phyloP scores from a whole-genome alignment of 139 green algal species.

The Tetradesmus lagerheimii region DNA sequence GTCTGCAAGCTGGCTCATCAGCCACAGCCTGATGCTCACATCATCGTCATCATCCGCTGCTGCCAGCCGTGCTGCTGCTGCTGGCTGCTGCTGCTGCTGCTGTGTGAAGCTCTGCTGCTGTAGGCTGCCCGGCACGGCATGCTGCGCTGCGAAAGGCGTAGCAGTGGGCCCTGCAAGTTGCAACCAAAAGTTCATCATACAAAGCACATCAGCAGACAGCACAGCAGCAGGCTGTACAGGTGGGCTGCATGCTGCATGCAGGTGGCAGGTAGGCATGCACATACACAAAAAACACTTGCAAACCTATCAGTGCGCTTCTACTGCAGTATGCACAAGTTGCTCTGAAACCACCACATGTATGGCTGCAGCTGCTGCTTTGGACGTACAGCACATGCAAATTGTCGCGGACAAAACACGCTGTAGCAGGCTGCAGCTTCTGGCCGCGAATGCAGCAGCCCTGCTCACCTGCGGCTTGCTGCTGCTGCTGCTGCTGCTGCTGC shows the following conservation, averaged over 20 bases:
- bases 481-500: not conserved
- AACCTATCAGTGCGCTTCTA: too few relatives aligned
- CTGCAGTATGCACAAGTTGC: not conserved
- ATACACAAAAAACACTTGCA: not conserved
- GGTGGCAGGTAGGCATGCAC: not conserved
- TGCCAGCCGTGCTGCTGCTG: too few relatives aligned
- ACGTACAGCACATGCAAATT: not conserved
- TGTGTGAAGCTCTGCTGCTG: slow-evolving; percentile 5
- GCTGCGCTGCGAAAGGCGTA: slow-evolving; percentile 23
- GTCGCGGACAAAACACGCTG: not conserved
- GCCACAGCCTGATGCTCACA: not conserved
- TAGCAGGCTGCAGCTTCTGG: not conserved
- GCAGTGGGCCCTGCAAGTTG: not conserved
- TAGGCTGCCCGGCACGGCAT: not conserved
- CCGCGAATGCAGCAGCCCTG: not conserved
- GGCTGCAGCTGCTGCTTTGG: not conserved
- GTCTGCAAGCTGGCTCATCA: not conserved
- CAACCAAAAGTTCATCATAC: not conserved
- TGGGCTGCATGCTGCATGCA: too few relatives aligned
- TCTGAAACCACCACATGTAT: not conserved
- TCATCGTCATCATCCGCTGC: not conserved
- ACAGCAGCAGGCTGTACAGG: not conserved
- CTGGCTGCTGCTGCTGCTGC: not conserved
- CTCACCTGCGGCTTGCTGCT: slow-evolving; percentile 3
- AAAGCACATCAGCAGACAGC: not conserved